Evolutionary conservation across 495 filamentous ascomycete genomes (phyloP), one percentile per base, ranked within the genome.

Genomic region (Hypoxylon subgilvum): DNA sequence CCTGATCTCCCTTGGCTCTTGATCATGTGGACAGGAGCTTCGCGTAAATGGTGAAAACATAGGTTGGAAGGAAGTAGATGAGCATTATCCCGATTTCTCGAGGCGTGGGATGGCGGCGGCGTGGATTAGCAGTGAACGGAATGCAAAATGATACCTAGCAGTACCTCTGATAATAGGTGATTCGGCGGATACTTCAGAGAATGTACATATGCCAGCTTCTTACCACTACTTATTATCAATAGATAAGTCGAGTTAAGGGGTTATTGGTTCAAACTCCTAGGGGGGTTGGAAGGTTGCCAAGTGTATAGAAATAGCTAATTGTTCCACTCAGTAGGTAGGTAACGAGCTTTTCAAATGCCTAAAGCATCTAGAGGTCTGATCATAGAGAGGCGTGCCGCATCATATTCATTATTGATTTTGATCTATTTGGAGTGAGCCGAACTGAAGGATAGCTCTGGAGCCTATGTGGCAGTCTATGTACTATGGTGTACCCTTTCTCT

Each of bases 61-160:
- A n/a, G n/a, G n/a, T n/a, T 38, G 13, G 4, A 4, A 38, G 18
- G 5, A 35, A 6, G 42, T 49, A 45, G 54, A 39, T 51, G 48
- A 23, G 25, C 13, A 43, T 30, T 43, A 41, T 52, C 53, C 42
- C 34, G 46, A 47, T n/a, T 55, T 35, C 43, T 22, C 41, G 14
- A 21, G 35, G 52, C 41, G 47, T 27, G 41, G 47, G 40, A 39
- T 21, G 43, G 54, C 27, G 31, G 16, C 38, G 60, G 43, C 43
- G 60, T 52, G 35, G 49, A 31, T 49, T 59, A 50, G 31, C 23
- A 44, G 50, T 42, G 44, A 13, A 58, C 18, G 39, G 54, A 39
- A 52, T 36, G 49, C 32, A 50, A 51, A 57, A 60, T 45, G 57
- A 59, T 64, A 64, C 61, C 54, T 64, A 58, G 42, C 35, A 45